phyloP scores from a whole-genome alignment of 1,284 basidiomycete species.

The Chiua sp. region DNA sequence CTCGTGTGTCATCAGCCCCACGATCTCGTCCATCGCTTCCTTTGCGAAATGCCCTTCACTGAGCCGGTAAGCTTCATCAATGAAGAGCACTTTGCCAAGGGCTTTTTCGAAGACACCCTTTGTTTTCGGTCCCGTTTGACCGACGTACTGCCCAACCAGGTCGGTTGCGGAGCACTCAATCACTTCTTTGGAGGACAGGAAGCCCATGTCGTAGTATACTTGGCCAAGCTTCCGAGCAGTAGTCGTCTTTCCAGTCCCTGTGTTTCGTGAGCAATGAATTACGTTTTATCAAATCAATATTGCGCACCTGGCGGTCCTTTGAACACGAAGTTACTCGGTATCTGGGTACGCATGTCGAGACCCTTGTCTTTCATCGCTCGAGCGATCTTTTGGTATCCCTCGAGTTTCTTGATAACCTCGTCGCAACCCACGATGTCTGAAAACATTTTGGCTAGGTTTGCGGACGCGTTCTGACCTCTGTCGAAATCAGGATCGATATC shows the following conservation, averaged over 20 bases:
- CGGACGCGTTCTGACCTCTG: constrained; percentile 49
- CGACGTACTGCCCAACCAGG: constrained; percentile 68
- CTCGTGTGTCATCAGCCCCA: constrained; percentile 62
- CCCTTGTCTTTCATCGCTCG: constrained; percentile 45
- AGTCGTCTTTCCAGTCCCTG: constrained; percentile 50
- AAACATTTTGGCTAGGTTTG: constrained; percentile 61
- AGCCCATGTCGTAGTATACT: constrained; percentile 34
- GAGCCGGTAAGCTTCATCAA: constrained; percentile 70
- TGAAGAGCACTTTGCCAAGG: constrained; percentile 65
- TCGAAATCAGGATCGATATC: constrained; percentile 69
- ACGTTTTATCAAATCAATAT: not conserved
- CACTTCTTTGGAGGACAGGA: constrained; percentile 40
- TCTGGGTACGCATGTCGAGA: constrained; percentile 49
- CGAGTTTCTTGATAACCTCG: constrained; percentile 53
- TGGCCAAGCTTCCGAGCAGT: constrained; percentile 50
- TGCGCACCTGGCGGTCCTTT: constrained; percentile 62
- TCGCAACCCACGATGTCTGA: constrained; percentile 66
- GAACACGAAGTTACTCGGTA: constrained; percentile 73
- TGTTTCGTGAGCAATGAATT: not conserved
- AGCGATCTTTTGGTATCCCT: constrained; percentile 57
- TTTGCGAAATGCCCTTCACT: constrained; percentile 63
- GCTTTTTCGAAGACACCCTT: constrained; percentile 61
- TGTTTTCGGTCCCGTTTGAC: constrained; percentile 71
- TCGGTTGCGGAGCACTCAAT: constrained; percentile 70
- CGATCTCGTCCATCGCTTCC: constrained; percentile 72